These are phyloP conservation scores for Elsinoe batatas DNA, from an alignment of 2,329 filamentous ascomycete species.

Conservation along the genomic window DNA sequence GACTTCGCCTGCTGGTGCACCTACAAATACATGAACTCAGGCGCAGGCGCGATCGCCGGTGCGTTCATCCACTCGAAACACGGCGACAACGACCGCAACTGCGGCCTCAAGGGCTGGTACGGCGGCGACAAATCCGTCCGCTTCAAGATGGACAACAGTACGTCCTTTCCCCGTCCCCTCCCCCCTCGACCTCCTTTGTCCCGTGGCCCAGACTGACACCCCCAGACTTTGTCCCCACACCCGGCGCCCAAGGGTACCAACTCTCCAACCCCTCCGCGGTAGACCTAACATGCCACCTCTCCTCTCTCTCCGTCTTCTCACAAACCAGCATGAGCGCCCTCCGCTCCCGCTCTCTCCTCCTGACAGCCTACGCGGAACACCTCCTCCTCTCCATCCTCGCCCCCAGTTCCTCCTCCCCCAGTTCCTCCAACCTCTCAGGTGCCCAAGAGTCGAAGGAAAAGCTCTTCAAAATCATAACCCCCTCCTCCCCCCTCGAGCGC, in stretches of 20 bases:
- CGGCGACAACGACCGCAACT: constrained; percentile 34
- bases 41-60: constrained; percentile 70
- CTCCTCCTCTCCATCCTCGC: constrained; percentile 28
- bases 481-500: constrained; percentile 54
- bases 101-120: constrained; percentile 76
- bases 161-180: background rate
- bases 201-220: background rate
- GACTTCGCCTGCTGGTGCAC: constrained; percentile 91
- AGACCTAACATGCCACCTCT: constrained; percentile 63
- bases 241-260: constrained; percentile 72
- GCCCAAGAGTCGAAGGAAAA: constrained; percentile 19
- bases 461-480: constrained; percentile 52
- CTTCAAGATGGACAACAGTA: constrained; percentile 69
- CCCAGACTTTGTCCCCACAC: constrained; percentile 57
- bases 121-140: constrained; percentile 66
- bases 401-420: constrained; percentile 17
- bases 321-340: constrained; percentile 60
- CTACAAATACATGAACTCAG: constrained; percentile 88
- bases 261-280: constrained; percentile 72
- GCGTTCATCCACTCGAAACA: constrained; percentile 72
- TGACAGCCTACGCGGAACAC: constrained; percentile 69
- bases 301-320: constrained; percentile 63
- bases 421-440: constrained; percentile 13
- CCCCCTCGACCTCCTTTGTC: background rate
- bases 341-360: constrained; percentile 57